These are phyloP conservation scores for Diospyros kaki DNA, from an alignment of 148 eudicot species.

Conservation along the genomic window DNA sequence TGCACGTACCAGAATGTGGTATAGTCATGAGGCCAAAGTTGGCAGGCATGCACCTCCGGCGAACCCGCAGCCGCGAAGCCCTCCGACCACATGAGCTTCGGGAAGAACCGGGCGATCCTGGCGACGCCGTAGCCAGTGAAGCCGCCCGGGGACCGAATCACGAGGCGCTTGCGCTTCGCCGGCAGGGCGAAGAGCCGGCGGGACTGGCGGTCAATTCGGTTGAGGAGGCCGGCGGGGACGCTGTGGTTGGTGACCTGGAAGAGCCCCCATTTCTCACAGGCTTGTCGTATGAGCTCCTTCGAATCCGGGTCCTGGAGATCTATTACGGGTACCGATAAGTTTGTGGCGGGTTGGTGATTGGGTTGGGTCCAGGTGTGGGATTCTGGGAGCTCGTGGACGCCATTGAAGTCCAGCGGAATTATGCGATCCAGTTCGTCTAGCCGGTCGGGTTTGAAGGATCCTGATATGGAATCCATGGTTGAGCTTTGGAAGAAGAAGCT, in stretches of 20 bases:
- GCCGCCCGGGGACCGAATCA: conserved; percentile 8
- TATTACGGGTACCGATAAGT: conserved; percentile 14
- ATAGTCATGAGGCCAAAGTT: conserved; percentile 27
- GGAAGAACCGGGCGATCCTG: conserved; percentile 16
- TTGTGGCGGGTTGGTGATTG: not conserved
- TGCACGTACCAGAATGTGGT: conserved; percentile 21
- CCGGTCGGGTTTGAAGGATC: no score
- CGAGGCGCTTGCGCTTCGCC: conserved; percentile 16
- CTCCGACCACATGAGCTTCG: conserved; percentile 30
- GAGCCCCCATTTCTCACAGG: conserved; percentile 28
- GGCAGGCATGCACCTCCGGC: conserved; percentile 19
- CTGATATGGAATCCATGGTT: no score
- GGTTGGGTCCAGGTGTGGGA: no score
- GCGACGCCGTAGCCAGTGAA: conserved; percentile 27
- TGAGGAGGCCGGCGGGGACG: conserved; percentile 13
- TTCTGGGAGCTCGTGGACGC: no score
- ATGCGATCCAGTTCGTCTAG: no score
- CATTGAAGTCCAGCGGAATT: no score
- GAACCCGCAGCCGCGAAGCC: conserved; percentile 25
- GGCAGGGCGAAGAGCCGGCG: conserved; percentile 24
- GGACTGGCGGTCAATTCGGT: conserved; percentile 21
- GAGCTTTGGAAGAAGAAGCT: no score
- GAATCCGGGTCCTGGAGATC: conserved; percentile 17
- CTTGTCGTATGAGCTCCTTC: conserved; percentile 8
- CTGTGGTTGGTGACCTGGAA: conserved; percentile 31